Evolutionary conservation across 2,329 filamentous ascomycete genomes (phyloP).

Genomic region (Botrytis fabae): DNA sequence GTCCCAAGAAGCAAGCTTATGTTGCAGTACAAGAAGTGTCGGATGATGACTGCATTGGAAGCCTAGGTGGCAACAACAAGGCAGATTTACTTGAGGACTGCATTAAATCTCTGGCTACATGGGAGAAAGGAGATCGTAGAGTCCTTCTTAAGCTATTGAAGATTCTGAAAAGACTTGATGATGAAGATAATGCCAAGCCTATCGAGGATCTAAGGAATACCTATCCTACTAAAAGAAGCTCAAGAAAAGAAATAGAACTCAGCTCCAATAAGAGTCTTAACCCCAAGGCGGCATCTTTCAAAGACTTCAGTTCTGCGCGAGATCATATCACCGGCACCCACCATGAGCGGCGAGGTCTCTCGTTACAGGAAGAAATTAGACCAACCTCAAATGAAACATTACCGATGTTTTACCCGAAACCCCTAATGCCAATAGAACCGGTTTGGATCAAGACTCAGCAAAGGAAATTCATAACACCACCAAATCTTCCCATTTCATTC

Average conservation of each 20-base stretch:
- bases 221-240: neutral
- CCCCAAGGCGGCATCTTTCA: slow-evolving; percentile 30
- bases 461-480: slow-evolving; percentile 2
- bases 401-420: slow-evolving; percentile 13
- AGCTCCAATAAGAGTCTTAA: slow-evolving; percentile 26
- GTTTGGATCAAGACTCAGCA: slow-evolving; percentile 14
- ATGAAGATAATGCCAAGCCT: neutral
- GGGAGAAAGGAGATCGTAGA: slow-evolving; percentile 29
- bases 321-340: slow-evolving; percentile 10
- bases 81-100: slow-evolving; percentile 20
- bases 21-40: neutral
- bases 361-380: slow-evolving; percentile 4
- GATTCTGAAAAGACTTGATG: slow-evolving; percentile 27
- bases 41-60: neutral
- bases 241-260: neutral
- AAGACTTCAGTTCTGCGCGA: slow-evolving; percentile 20
- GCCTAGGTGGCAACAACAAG: neutral
- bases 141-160: slow-evolving; percentile 31
- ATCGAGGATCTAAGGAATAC: neutral
- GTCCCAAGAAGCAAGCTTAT: neutral
- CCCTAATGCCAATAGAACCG: neutral
- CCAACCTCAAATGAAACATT: slow-evolving; percentile 6
- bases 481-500: neutral
- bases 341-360: neutral
- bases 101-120: slow-evolving; percentile 27